phyloP scores from a whole-genome alignment of 2,329 filamentous ascomycete genomes.

The Pseudogymnoascus sp. region DNA sequence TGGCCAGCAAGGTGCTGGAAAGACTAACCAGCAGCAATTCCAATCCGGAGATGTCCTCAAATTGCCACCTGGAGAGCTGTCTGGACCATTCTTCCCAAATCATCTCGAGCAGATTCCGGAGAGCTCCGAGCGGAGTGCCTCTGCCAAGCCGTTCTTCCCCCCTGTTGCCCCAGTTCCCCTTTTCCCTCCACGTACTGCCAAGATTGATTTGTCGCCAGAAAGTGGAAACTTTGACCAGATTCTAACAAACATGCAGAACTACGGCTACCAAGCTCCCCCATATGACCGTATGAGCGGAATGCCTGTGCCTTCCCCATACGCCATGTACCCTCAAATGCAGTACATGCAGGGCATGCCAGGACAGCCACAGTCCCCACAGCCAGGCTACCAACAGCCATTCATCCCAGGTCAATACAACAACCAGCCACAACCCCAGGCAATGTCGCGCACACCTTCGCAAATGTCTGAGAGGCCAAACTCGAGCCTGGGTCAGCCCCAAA shows the following conservation, averaged over 20 bases:
- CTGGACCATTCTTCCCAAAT: neutral
- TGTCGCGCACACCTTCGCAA: conserved; percentile 80
- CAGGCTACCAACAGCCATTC: conserved; percentile 36
- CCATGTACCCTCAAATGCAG: conserved; percentile 38
- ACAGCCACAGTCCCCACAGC: conserved; percentile 38
- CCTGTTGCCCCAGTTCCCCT: conserved; percentile 14
- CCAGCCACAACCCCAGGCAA: conserved; percentile 52
- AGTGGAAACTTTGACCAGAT: conserved; percentile 60
- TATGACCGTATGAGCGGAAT: conserved; percentile 37
- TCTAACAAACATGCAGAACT: conserved; percentile 56
- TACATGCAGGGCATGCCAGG: conserved; percentile 38
- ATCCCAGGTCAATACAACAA: conserved; percentile 29
- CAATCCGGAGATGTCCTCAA: neutral
- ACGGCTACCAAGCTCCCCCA: conserved; percentile 44
- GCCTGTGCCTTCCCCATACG: conserved; percentile 32
- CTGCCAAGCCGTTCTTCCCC: conserved; percentile 13
- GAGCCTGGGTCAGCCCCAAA: conserved; percentile 29
- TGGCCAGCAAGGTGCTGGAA: conserved; percentile 9
- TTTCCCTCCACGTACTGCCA: conserved; percentile 23
- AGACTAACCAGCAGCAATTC: neutral
- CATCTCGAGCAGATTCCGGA: conserved; percentile 10
- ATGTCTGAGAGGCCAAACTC: conserved; percentile 55
- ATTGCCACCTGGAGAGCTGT: neutral
- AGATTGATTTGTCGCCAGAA: conserved; percentile 57
- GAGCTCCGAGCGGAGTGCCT: conserved; percentile 14